These are phyloP conservation scores for Helotiales sp. DNA, from an alignment of 2,329 filamentous ascomycete genomes.

Conservation along the genomic window DNA sequence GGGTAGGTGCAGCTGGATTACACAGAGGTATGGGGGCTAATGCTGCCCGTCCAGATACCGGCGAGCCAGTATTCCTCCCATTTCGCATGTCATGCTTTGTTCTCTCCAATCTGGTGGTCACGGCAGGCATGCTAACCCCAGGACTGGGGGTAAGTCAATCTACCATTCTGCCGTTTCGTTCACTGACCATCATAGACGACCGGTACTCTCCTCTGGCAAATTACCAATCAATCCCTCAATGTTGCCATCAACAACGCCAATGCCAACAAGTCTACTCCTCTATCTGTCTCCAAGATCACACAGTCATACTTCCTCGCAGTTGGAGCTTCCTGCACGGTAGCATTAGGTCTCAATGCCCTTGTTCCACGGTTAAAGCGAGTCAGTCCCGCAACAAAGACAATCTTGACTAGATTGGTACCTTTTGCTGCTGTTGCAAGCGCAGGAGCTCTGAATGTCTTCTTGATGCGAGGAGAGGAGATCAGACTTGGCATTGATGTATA, in stretches of 20 bases:
- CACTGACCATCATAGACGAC: conserved; percentile 53
- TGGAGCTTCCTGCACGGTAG: conserved; percentile 89
- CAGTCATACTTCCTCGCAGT: conserved; percentile 93
- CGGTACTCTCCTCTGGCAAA: conserved; percentile 91
- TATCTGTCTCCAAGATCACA: conserved; percentile 76
- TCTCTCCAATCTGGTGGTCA: conserved; percentile 90
- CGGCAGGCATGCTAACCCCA: conserved; percentile 94
- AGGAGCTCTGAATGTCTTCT: conserved; percentile 89
- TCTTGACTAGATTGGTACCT: conserved; percentile 85
- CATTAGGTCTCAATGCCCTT: conserved; percentile 84
- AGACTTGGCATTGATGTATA: conserved; percentile 89
- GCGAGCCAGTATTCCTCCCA: conserved; percentile 85
- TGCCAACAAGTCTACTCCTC: conserved; percentile 93
- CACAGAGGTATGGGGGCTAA: not conserved
- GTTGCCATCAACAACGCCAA: conserved; percentile 98
- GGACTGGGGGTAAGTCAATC: conserved; percentile 64
- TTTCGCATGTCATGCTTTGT: conserved; percentile 98
- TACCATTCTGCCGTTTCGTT: not conserved
- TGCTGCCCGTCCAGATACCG: conserved; percentile 66
- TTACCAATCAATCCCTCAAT: conserved; percentile 96
- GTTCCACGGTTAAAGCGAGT: conserved; percentile 81
- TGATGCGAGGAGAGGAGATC: conserved; percentile 98
- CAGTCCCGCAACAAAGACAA: conserved; percentile 70
- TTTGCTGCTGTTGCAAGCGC: conserved; percentile 94
- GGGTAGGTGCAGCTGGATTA: conserved; percentile 53